phyloP scores from a whole-genome alignment of 2,329 filamentous ascomycete species.

The Laburnicola sp. region DNA sequence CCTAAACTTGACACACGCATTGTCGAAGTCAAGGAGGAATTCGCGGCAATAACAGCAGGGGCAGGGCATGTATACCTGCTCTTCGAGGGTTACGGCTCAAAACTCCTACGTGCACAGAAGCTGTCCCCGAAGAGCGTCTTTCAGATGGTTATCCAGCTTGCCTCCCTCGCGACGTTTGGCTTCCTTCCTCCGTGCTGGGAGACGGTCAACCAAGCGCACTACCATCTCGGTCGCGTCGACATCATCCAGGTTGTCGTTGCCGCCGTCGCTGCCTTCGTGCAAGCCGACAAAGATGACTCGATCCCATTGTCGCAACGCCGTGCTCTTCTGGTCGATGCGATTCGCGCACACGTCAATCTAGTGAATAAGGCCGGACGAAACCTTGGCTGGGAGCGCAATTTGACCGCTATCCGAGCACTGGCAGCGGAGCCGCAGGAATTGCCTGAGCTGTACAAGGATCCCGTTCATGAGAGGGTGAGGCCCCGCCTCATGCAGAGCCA shows the following conservation, averaged over 20 bases:
- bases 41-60: background rate
- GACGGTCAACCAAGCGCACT: constrained; percentile 3
- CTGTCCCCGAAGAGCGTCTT: constrained; percentile 2
- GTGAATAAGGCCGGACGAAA: background rate
- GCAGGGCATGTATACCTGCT: constrained; percentile 1
- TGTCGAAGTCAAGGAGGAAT: background rate
- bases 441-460: background rate
- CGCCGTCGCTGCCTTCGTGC: background rate
- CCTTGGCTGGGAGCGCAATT: constrained; percentile 1
- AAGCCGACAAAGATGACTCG: background rate
- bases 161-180: background rate
- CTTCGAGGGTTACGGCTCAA: background rate
- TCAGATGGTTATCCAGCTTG: constrained; percentile 1
- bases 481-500: background rate
- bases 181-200: constrained; percentile 3
- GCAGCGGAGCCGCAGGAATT: background rate
- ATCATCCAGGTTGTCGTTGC: background rate
- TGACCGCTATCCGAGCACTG: background rate
- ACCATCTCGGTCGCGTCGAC: constrained; percentile 2
- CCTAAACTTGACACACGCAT: background rate
- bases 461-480: background rate
- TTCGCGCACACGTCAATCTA: background rate
- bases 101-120: background rate
- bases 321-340: background rate
- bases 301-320: background rate